phyloP scores from a whole-genome alignment of 179 eudicot species.

The Monotropa hypopitys region DNA sequence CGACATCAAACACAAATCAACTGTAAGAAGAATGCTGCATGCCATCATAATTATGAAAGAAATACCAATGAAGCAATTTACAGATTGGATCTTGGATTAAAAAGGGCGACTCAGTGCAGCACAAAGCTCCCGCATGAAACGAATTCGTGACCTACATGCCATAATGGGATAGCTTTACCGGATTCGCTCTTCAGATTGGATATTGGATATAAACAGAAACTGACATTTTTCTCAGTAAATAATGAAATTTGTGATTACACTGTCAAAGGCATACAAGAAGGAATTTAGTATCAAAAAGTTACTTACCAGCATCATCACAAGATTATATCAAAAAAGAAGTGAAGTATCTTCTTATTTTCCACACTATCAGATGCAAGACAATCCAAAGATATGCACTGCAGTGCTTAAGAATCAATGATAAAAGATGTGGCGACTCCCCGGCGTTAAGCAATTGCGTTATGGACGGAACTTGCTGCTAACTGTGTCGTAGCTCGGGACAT shows the following conservation, averaged over 20 bases:
- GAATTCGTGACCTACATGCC: too few species aligned
- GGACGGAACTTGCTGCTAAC: constrained; percentile 52
- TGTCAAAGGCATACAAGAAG: constrained; percentile 2
- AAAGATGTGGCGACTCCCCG: not conserved
- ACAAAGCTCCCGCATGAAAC: too few species aligned
- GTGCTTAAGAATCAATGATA: not conserved
- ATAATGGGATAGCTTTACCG: too few species aligned
- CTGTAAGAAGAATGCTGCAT: not conserved
- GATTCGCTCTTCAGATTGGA: too few species aligned
- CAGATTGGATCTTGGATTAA: not conserved
- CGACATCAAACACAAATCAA: not conserved
- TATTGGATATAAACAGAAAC: not conserved
- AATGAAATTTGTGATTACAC: not conserved
- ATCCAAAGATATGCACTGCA: constrained; percentile 3
- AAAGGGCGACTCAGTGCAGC: not conserved
- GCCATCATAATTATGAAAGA: not conserved
- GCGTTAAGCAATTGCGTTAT: constrained; percentile 14
- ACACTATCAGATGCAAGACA: not conserved
- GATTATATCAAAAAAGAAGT: constrained; percentile 4
- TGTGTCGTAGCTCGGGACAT: constrained; percentile 58
- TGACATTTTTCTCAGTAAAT: not conserved
- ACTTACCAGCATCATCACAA: not conserved
- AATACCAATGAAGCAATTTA: not conserved
- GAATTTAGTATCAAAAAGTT: not conserved
- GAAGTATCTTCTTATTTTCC: not conserved